Base-by-base conservation (phyloP, 768 basidiomycete species). In the Mycena chlorophos region DNA sequence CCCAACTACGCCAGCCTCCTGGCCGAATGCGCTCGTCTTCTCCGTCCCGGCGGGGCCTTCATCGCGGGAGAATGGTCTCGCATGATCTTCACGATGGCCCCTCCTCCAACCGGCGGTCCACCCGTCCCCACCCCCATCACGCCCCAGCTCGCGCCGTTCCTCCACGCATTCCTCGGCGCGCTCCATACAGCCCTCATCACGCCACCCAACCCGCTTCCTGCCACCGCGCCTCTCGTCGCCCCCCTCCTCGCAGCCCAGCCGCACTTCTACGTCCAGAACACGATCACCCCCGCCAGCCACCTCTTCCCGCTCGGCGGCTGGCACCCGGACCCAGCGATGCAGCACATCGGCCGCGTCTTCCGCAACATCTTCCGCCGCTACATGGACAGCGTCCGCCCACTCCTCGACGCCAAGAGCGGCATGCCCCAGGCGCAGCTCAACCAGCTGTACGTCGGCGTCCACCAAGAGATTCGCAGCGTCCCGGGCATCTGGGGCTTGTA, bases 11-110 rank as follows among this genome's bases (percentile, higher is more conserved):
- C 69, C 17, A 64, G 61, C 23, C 68, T 89, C 56, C 63, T 90
- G 28, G 64, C 68, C 20, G 88, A 92, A 66, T 78, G 78, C 16
- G 76, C 75, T 5, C 83, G 91, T 34, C 74, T 91, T 42, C 73
- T 93, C 13, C 81, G 83, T 42, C 81, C 82, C 4, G 85, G 85
- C n/a, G 90, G 90, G 1, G 69, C 91, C 14, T 86, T 89, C 66
- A 58, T 87, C 6, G 84, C 84, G 1, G 77, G 78, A 38, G 89
- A 91, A 69, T 83, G 85, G 77, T 74, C 71, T 30, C 73, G 76
- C 23, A 46, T 46, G 45, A 20, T 46, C 45, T 46, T 46, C 45
- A 46, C 45, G 6, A 10, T 46, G 6, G 6, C n/a, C 22, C 12
- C 20, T 13, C 45, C 20, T 20, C 8, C 71, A 65, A 30, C 75